phyloP scores from a whole-genome alignment of 805 yeast species.

The Cyberlindnera mississippiensis region DNA sequence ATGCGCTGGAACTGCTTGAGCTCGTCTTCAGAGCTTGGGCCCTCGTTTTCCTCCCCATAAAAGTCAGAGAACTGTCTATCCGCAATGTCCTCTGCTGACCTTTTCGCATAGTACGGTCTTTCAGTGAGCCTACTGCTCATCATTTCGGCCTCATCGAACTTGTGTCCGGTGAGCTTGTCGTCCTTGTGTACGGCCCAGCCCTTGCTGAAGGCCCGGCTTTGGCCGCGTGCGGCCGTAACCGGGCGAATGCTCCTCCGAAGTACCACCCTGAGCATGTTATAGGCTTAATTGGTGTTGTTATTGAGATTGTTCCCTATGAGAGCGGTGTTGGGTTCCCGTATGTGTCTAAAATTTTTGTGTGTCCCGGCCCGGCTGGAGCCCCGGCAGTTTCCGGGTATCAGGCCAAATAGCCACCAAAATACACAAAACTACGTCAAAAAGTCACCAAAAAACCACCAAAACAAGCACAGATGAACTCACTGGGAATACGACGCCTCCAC shows the following conservation, averaged over 20 bases:
- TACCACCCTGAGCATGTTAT: not conserved
- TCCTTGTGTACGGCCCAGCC: not conserved
- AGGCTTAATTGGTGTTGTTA: too few species aligned
- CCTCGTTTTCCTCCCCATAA: slow-evolving; percentile 9
- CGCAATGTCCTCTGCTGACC: slow-evolving; percentile 10
- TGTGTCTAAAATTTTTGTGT: not conserved
- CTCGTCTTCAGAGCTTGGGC: slow-evolving; percentile 19
- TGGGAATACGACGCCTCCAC: slow-evolving; percentile 5
- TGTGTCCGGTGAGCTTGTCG: slow-evolving; percentile 24
- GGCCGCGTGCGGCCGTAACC: not conserved
- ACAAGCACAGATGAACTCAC: not conserved
- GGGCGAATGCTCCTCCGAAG: too few species aligned
- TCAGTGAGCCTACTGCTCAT: slow-evolving; percentile 26
- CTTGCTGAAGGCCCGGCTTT: not conserved
- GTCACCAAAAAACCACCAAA: not conserved
- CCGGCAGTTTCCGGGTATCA: too few species aligned
- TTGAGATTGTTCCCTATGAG: too few species aligned
- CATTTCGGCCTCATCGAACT: slow-evolving; percentile 33
- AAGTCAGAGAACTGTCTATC: slow-evolving; percentile 1
- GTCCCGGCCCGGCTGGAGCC: too few species aligned
- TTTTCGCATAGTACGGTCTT: slow-evolving; percentile 28
- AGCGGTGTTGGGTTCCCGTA: too few species aligned
- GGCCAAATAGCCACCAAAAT: too few species aligned
- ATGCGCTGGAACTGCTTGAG: slow-evolving; percentile 15
- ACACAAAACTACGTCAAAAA: too few species aligned